Evolutionary conservation across 228 moss, liverwort and hornwort species (phyloP).

Genomic region (Sphagnum fallax): DNA sequence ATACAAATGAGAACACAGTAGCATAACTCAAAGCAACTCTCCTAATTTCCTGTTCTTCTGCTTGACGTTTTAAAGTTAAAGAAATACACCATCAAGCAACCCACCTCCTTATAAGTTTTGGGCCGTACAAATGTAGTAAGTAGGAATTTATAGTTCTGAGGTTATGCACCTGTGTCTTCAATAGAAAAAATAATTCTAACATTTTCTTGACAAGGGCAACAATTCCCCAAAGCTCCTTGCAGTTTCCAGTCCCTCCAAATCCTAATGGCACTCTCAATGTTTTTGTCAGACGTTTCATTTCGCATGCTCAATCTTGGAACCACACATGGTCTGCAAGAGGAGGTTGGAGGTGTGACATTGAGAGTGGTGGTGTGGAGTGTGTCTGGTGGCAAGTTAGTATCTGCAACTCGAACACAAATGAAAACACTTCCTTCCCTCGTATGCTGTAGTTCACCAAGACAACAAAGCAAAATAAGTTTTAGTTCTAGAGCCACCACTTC

Average conservation of each 20-base stretch:
- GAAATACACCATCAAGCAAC: no score
- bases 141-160: background rate
- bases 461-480: background rate
- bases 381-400: conserved; percentile 15
- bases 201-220: conserved; percentile 15
- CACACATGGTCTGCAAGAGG: no score
- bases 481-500: no score
- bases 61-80: no score
- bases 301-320: conserved; percentile 82
- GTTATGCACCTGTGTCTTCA: conserved; percentile 65
- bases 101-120: no score
- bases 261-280: conserved; percentile 42
- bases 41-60: no score
- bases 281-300: conserved; percentile 30
- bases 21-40: no score
- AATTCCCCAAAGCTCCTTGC: conserved; percentile 19
- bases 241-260: conserved; percentile 66
- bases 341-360: no score
- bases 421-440: conserved; percentile 44
- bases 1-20: no score
- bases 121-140: no score
- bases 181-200: conserved; percentile 66
- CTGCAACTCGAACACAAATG: conserved; percentile 31
- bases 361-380: no score
- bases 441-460: conserved; percentile 10